Base-by-base conservation (phyloP, 345 rosid species). In the Populus simonii region DNA sequence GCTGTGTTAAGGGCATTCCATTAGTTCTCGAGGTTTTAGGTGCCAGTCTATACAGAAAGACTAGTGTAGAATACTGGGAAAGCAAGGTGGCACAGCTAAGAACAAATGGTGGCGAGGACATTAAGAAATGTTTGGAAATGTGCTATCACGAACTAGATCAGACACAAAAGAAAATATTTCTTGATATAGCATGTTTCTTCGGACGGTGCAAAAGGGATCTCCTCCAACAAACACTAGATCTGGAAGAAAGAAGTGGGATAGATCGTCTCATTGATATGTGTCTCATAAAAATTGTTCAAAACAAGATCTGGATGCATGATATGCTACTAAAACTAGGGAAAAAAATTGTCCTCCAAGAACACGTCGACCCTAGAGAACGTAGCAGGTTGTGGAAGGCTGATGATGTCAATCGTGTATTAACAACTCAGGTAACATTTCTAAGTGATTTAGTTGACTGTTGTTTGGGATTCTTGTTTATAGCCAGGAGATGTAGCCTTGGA, bases 131-230 rank as follows among this genome's bases (percentile, higher is more conserved):
- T 29, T 29, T 7, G 8, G 51, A 22, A 75, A 49, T 66, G 22
- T 66, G 65, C 47, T 66, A 27, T 66, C 65, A 75, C 66, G 78
- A n/a, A 17, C 17, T 75, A 22, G 39, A 47, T 43, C 27, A 27
- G 9, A 36, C 66, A 5, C 63, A 75, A 45, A 43, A 66, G 51
- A 23, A 43, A 3, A 47, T 43, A 27, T 75, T 75, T 49, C 71
- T 75, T 75, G 78, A 75, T 27, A 45, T 75, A 45, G 78, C 78
- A 31, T 75, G 78, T 47, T 75, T 75, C 38, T 66, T 75, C n/a
- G 47, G 27, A 38, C 3, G 45, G 25, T 17, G 57, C 15, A 45
- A 72, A 18, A 25, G n/a, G 41, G 73, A 70, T 41, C 57, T 6
- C 41, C 35, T 43, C 45, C 55, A 41, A 41, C 43, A 55, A 22